Percentiles rank a stretch among this genome's conserved stretches.
phyloP scores from a whole-genome alignment of 129 eudicot species.

The Oenanthe sinensis region DNA sequence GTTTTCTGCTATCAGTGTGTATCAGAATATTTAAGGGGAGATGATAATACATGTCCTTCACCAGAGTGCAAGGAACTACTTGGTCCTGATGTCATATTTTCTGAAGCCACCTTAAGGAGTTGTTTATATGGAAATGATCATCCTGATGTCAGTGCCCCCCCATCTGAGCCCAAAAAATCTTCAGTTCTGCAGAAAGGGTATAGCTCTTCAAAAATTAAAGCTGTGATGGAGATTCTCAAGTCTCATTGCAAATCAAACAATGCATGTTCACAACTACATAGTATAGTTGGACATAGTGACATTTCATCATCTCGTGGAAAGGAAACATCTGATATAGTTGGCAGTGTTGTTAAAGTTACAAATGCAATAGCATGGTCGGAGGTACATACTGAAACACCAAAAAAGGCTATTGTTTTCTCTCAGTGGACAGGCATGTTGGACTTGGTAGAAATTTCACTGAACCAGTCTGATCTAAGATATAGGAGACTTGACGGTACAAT shows the following conservation, averaged over 20 bases:
- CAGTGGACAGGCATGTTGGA: conserved; percentile 96
- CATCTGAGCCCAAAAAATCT: conserved; percentile 33
- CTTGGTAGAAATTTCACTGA: conserved; percentile 59
- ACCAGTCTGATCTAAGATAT: conserved; percentile 33
- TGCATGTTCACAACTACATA: conserved; percentile 20
- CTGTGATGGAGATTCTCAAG: conserved; percentile 52
- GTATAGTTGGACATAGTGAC: conserved; percentile 18
- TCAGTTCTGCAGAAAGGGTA: conserved; percentile 48
- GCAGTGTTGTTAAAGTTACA: background rate
- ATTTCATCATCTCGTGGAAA: conserved; percentile 23
- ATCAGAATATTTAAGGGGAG: conserved; percentile 67
- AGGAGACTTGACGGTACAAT: conserved; percentile 97
- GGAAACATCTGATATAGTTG: conserved; percentile 1
- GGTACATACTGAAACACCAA: conserved; percentile 35
- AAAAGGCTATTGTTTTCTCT: conserved; percentile 78
- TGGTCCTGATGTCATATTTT: conserved; percentile 57
- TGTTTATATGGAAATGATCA: conserved; percentile 47
- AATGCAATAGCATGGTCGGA: conserved; percentile 14
- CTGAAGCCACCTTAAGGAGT: conserved; percentile 55
- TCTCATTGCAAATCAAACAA: conserved; percentile 33
- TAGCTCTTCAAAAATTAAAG: conserved; percentile 68
- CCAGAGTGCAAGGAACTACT: conserved; percentile 62
- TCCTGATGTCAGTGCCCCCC: conserved; percentile 18
- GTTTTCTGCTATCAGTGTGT: conserved; percentile 95
- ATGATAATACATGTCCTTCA: conserved; percentile 71